These are phyloP conservation scores for Mycena epipterygia DNA, from an alignment of 768 basidiomycete genomes.

Conservation along the genomic window DNA sequence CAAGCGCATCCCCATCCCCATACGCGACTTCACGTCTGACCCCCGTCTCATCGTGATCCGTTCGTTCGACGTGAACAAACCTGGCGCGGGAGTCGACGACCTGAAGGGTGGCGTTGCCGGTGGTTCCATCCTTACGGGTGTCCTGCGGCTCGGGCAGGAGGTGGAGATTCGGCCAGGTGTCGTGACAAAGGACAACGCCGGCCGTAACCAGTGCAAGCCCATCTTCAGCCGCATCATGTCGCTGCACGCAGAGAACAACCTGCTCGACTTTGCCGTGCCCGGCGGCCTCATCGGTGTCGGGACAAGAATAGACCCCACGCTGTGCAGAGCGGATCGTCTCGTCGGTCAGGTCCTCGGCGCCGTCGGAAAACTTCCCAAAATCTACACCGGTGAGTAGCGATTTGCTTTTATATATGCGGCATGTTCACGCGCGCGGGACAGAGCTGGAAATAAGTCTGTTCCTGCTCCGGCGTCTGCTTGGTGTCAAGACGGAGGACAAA, in stretches of 20 bases:
- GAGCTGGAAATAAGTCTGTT: conserved; percentile 95
- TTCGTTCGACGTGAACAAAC: conserved; percentile 99
- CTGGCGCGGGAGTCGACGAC: conserved; percentile 96
- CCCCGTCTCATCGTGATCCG: conserved; percentile 98
- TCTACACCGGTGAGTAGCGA: conserved; percentile 80
- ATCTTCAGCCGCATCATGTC: conserved; percentile 94
- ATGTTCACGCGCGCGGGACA: conserved; percentile 41
- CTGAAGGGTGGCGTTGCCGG: conserved; percentile 99
- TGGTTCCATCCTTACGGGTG: conserved; percentile 94
- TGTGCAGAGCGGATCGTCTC: conserved; percentile 96
- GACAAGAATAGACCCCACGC: conserved; percentile 94
- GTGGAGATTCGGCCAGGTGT: conserved; percentile 98
- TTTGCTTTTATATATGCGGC: not conserved
- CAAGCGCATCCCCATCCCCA: conserved; percentile 94
- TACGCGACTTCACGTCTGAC: conserved; percentile 92
- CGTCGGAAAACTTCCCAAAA: conserved; percentile 93
- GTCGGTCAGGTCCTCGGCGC: conserved; percentile 97
- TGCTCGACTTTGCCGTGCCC: conserved; percentile 94
- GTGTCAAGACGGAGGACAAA: conserved; percentile 99
- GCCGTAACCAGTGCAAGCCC: conserved; percentile 92
- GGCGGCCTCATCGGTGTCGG: conserved; percentile 99
- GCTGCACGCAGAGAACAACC: conserved; percentile 94
- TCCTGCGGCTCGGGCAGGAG: conserved; percentile 90
- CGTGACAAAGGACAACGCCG: conserved; percentile 93
- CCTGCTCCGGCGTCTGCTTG: conserved; percentile 94